Conservation (phyloP, 2,329 filamentous ascomycete genomes). For the Dactylella cylindrospora region DNA sequence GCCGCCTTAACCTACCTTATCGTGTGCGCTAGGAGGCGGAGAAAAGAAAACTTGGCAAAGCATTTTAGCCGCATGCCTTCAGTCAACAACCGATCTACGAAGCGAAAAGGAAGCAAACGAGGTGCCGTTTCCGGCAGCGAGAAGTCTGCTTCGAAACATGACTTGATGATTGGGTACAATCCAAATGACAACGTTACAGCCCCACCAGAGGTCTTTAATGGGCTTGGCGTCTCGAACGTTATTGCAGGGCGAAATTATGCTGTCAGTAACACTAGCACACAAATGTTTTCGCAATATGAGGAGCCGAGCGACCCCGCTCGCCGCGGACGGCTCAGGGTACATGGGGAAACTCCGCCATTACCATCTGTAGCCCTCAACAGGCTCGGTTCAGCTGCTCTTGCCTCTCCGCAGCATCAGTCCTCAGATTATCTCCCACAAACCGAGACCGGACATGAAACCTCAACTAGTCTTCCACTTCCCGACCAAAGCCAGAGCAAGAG, state of each 20-base stretch:
- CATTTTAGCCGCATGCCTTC: constrained; percentile 31
- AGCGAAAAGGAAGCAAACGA: constrained; percentile 14
- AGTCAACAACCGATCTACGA: constrained; percentile 5
- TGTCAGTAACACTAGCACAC: constrained; percentile 29
- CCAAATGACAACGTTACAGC: constrained; percentile 37
- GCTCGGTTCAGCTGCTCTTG: neutral
- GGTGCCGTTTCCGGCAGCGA: neutral
- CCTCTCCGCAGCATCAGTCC: neutral
- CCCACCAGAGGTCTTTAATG: constrained; percentile 19
- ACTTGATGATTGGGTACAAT: constrained; percentile 35
- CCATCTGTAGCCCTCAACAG: constrained; percentile 21
- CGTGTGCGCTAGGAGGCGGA: constrained; percentile 3
- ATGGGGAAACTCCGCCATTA: constrained; percentile 40
- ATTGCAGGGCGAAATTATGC: constrained; percentile 27
- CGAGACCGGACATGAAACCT: neutral
- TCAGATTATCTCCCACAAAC: neutral
- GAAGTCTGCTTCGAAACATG: constrained; percentile 29
- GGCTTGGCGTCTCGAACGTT: constrained; percentile 11
- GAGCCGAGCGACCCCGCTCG: constrained; percentile 22
- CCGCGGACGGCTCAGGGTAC: constrained; percentile 29
- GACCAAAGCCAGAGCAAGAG: no score
- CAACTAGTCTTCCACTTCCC: no score
- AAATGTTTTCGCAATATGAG: constrained; percentile 39
- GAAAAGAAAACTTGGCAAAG: constrained; percentile 9
- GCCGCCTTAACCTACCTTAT: constrained; percentile 18